Base-by-base conservation (phyloP, 2,329 filamentous ascomycete species). In the Aspergillus ibericus region DNA sequence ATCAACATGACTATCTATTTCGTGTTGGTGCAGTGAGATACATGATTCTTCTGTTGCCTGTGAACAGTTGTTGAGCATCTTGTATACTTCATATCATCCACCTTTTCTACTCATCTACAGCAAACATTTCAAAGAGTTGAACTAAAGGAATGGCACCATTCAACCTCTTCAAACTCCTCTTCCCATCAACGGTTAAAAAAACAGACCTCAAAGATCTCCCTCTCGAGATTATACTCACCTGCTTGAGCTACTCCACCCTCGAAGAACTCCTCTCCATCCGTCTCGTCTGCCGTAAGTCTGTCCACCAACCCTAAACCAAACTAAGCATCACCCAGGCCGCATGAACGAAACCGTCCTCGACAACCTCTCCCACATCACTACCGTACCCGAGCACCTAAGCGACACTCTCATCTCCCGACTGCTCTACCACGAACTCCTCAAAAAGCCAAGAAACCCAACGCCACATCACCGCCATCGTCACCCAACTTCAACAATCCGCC, bases 231-330 rank as follows among this genome's bases (percentile, higher is more conserved):
- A 20, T 57, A 2, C 16, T 52, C 10, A 4, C 7, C 16, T 25
- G 35, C 16, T 25, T 56, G 4, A 6, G 48, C 5, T 52, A 20
- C 8, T 32, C 53, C 1, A 12, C 10, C 12, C 9, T 47, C 5
- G 35, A 20, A 15, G 55, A 53, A 12, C 27, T 57, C 15, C 20
- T 57, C 27, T 16, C n/a, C 6, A 1, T 57, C 13, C 38, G 55
- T 20, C 38, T 38, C 18, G 38, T 53, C 18, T 53, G 55, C 15
- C 40, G 55, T 57, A 53, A 53, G 55, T 35, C 9, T n/a, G n/a
- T n/a, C 18, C 12, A 32, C 38, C 38, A n/a, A 35, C 13, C 27
- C 46, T 25, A 8, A 1, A 40, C 1, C 8, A 16, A n/a, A n/a
- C n/a, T n/a, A n/a, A 38, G 4, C 15, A 38, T 22, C 27, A 29